These are phyloP conservation scores for Yamadazyma paraphyllophila DNA, from an alignment of 805 yeast genomes.

Conservation along the genomic window DNA sequence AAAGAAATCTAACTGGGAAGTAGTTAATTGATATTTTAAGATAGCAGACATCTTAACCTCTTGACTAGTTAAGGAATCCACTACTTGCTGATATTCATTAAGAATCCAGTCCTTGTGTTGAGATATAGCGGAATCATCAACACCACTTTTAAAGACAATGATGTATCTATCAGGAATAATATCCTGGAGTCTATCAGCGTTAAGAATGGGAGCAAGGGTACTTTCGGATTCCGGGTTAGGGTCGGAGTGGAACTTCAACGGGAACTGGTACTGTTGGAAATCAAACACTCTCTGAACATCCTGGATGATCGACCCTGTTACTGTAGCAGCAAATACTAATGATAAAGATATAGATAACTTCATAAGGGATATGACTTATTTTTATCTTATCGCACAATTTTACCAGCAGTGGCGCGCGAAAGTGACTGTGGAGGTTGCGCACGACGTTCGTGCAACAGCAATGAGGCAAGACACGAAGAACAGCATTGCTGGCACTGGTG, in stretches of 20 bases:
- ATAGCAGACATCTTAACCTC: constrained; percentile 8
- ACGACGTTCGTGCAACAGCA: neutral
- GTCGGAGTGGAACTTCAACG: constrained; percentile 1
- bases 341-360: constrained; percentile 2
- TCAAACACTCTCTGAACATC: constrained; percentile 5
- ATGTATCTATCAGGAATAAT: constrained; percentile 75
- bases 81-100: constrained; percentile 22
- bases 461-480: no score
- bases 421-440: neutral
- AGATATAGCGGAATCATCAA: constrained; percentile 48
- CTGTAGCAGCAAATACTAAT: neutral
- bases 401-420: neutral
- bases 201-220: constrained; percentile 13
- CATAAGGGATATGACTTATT: constrained; percentile 4
- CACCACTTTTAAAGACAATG: constrained; percentile 70
- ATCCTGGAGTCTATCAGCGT: constrained; percentile 9
- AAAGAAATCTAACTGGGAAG: constrained; percentile 46
- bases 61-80: constrained; percentile 3
- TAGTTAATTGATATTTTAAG: constrained; percentile 14
- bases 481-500: no score
- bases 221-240: neutral
- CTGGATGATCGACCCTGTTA: constrained; percentile 1
- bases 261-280: constrained; percentile 6
- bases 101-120: constrained; percentile 66
- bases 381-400: neutral